Conservation (phyloP, 2,329 filamentous ascomycete species). For the Chaetothyriales sp. region DNA sequence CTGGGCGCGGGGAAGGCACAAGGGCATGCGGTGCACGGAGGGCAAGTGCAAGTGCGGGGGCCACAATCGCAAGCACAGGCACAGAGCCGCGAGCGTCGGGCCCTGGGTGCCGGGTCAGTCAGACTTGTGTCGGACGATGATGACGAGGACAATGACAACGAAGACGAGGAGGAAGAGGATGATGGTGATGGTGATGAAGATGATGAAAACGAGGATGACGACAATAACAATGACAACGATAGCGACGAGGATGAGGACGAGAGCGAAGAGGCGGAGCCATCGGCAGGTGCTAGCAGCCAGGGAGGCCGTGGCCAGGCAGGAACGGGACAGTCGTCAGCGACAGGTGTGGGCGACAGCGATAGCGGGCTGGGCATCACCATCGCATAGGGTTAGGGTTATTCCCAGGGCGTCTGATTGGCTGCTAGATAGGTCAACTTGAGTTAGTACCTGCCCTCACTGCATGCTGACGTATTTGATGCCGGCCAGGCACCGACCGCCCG, state of each 20-base stretch:
- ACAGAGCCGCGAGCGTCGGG: conserved; percentile 8
- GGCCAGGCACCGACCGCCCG: no score
- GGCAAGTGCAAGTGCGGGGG: background rate
- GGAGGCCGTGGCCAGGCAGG: conserved; percentile 6
- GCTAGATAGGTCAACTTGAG: background rate
- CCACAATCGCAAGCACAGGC: background rate
- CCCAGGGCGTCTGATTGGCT: background rate
- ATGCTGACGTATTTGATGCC: background rate
- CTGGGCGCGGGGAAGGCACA: conserved; percentile 3
- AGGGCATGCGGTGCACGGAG: background rate
- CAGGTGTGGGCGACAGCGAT: conserved; percentile 5
- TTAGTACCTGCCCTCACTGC: background rate
- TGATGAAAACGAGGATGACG: background rate
- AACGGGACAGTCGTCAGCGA: conserved; percentile 3
- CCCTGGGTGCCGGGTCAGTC: conserved; percentile 9
- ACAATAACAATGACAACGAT: conserved; percentile 5
- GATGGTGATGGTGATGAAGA: background rate
- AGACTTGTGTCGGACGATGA: conserved; percentile 9
- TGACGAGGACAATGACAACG: conserved; percentile 4
- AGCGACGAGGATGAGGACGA: conserved; percentile 2
- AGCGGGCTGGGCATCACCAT: conserved; percentile 14
- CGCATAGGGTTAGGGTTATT: background rate
- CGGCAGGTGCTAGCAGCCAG: background rate
- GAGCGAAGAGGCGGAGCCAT: conserved; percentile 12
- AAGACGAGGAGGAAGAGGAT: conserved; percentile 1